Base-by-base conservation (phyloP, 2,329 filamentous ascomycete species). In the Pestalotiopsis sp. region DNA sequence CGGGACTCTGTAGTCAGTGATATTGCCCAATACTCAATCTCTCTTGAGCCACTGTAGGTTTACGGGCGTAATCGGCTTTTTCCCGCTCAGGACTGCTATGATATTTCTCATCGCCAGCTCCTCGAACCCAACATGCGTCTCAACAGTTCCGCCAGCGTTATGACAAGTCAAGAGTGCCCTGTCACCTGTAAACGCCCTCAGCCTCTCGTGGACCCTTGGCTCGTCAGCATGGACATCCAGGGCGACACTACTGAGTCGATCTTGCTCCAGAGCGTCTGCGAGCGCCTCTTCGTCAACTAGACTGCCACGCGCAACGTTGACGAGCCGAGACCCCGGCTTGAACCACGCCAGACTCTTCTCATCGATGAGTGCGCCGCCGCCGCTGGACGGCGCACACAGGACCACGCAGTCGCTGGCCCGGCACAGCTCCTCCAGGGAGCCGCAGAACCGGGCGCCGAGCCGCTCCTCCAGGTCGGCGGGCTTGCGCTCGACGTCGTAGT, bases 61-160 rank as follows among this genome's bases (percentile, higher is more conserved):
- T 13, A 92, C 90, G 0, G 90, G 87, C 66, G 90, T 90, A 27
- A 91, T 78, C 2, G 88, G 79, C 69, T 85, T 79, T 2, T 80
- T 80, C 0, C 85, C 86, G 2, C 78, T 77, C 67, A 91, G 75
- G 68, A 90, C 90, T 0, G 86, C 85, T 79, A 91, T 81, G 64
- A 92, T 84, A 75, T 92, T 93, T 74, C 88, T 82, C 85, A 93
- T 91, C 41, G 87, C 87, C 76, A 92, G 74, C 77, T 87, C 85
- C 81, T 92, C 90, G 72, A 92, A 91, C 4, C 87, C 89, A n/a
- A 86, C 76, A 73, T 90, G 89, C 70, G 90, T 90, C 76, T 91
- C 89, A 14, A 91, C 83, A 45, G 89, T 91, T 3, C 89, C 89
- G 0, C 90, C 90, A 1, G 90, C 90, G 72, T 91, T 91, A 75